These are phyloP conservation scores for Nemania sp. DNA, from an alignment of 2,329 filamentous ascomycete species.

Conservation along the genomic window DNA sequence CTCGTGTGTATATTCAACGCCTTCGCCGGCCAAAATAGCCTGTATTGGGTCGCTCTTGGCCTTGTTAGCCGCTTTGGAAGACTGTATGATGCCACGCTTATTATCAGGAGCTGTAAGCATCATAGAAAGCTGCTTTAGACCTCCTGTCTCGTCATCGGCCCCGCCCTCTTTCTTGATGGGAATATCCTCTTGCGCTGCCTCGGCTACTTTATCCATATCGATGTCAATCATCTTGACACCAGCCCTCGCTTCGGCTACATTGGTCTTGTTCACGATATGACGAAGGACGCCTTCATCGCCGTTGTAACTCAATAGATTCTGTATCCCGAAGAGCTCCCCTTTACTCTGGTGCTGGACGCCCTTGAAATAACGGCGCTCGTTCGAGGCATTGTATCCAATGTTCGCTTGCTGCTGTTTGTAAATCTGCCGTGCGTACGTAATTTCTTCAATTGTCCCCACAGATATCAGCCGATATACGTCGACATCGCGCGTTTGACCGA, in stretches of 20 bases:
- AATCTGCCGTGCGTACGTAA: conserved; percentile 94
- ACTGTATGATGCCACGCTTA: conserved; percentile 44
- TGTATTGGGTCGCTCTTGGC: conserved; percentile 74
- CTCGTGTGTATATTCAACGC: conserved; percentile 94
- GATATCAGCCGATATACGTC: conserved; percentile 93
- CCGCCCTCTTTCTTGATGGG: conserved; percentile 51
- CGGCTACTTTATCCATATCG: conserved; percentile 65
- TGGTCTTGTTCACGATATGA: conserved; percentile 99
- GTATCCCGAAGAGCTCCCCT: conserved; percentile 90
- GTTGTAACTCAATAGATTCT: conserved; percentile 84
- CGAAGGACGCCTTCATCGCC: conserved; percentile 77
- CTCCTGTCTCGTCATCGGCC: conserved; percentile 64
- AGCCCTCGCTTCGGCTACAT: conserved; percentile 88
- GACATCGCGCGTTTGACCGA: conserved; percentile 89
- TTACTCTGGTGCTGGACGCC: conserved; percentile 89
- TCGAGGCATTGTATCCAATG: conserved; percentile 91
- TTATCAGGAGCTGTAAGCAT: conserved; percentile 55
- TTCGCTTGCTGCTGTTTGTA: conserved; percentile 99
- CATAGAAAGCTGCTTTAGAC: conserved; percentile 72
- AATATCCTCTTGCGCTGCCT: conserved; percentile 52
- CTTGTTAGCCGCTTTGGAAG: conserved; percentile 41
- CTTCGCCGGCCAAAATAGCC: conserved; percentile 83
- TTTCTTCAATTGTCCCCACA: conserved; percentile 92
- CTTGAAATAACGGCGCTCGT: conserved; percentile 91
- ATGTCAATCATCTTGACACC: conserved; percentile 81